phyloP scores from a whole-genome alignment of 2,329 filamentous ascomycete species.

The Magnaporthales sp. region DNA sequence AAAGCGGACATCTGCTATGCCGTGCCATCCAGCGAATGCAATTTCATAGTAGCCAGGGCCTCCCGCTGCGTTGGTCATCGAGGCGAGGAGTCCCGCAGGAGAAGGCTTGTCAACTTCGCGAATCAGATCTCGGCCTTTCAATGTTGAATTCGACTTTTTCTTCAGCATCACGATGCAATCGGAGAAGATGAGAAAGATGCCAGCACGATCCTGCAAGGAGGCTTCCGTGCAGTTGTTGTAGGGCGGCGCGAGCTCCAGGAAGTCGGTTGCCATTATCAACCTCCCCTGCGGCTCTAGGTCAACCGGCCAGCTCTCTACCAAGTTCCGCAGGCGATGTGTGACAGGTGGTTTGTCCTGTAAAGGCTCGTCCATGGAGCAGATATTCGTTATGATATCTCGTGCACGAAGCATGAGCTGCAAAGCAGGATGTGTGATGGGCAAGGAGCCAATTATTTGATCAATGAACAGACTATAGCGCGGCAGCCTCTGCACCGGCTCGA shows the following conservation, averaged over 20 bases:
- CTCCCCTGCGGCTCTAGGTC: slow-evolving; percentile 67
- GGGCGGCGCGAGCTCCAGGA: slow-evolving; percentile 66
- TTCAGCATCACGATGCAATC: slow-evolving; percentile 72
- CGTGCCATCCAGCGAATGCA: slow-evolving; percentile 64
- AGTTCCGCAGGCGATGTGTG: slow-evolving; percentile 63
- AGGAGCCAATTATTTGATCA: slow-evolving; percentile 81
- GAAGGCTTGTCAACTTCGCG: slow-evolving; percentile 80
- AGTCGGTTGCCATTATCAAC: slow-evolving; percentile 73
- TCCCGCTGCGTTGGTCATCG: slow-evolving; percentile 54
- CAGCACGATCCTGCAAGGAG: slow-evolving; percentile 43
- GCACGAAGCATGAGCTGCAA: slow-evolving; percentile 77
- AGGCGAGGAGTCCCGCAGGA: slow-evolving; percentile 51
- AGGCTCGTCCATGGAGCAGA: slow-evolving; percentile 81
- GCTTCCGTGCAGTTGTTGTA: slow-evolving; percentile 37
- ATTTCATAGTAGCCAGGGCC: slow-evolving; percentile 60
- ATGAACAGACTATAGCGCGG: slow-evolving; percentile 94
- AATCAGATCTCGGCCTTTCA: slow-evolving; percentile 68
- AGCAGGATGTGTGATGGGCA: slow-evolving; percentile 80
- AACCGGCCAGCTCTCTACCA: slow-evolving; percentile 70
- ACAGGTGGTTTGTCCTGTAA: slow-evolving; percentile 63
- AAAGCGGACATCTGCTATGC: slow-evolving; percentile 61
- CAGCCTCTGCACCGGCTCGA: slow-evolving; percentile 90
- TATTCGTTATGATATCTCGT: slow-evolving; percentile 88
- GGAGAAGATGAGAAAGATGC: slow-evolving; percentile 76
- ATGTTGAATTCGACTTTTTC: slow-evolving; percentile 53